Base-by-base conservation (phyloP, 2,329 filamentous ascomycete genomes). In the Pezicula radicicola region DNA sequence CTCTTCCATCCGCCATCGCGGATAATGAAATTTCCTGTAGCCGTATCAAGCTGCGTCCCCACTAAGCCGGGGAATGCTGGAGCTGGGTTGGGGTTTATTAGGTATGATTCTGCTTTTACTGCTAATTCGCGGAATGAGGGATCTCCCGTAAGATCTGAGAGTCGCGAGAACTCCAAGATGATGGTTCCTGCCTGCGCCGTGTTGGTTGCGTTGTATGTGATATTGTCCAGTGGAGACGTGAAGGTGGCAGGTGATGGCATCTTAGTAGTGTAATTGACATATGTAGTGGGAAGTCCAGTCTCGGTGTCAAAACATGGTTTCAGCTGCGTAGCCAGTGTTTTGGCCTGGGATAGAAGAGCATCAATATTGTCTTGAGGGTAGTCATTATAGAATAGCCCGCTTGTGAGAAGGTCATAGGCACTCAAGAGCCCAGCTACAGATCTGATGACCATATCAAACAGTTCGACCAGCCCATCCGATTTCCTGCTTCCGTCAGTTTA, bases 361-460 rank as follows among this genome's bases (percentile, higher is more conserved):
- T 81, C 72, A 3, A 89, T 76, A 8, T 53, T 50, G 41, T 28
- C 45, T 50, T 18, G 49, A 51, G 27, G 48, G 35, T 55, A 52
- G 36, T 75, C 66, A 27, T 75, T 55, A 8, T 73, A 70, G n/a
- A 83, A 74, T 1, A 86, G 84, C 0, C 86, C 87, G 33, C 55
- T 57, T 1, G 73, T 84, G 42, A 94, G 72, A 45, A 95, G 75
- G 63, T 89, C 86, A 30, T 30, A 30, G 10, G 28, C 28, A 30
- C 28, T 30, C 28, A 30, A 30, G 28, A 30, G 28, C 80, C 89
- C 90, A 6, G 81, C 91, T 1, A 96, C 73, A 61, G 95, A 95
- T 16, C 91, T 85, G 63, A 95, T 95, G 1, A 88, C 95, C 0
- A 88, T 93, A 70, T 95, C 90, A 61, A 95, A 95, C 15, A 95